A percentile compares a stretch with the other conserved stretches of the same genome.
Conservation (phyloP, 176 grass and related monocot genomes). For the Eleusine coracana region DNA sequence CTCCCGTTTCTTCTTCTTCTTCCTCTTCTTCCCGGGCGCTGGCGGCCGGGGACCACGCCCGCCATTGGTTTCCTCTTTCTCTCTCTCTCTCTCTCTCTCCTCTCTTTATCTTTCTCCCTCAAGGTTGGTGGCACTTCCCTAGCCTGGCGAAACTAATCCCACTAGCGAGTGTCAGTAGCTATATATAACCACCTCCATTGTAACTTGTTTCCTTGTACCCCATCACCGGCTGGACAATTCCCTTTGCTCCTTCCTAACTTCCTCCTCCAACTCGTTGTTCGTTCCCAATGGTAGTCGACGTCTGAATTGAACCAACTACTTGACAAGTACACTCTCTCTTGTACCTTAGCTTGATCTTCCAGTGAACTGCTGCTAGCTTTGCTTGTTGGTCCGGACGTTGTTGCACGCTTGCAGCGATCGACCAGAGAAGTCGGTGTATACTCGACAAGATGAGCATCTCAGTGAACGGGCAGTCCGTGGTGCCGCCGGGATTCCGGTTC, state of each 20-base stretch:
- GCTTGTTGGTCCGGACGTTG: too few relatives aligned
- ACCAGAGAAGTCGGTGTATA: too few relatives aligned
- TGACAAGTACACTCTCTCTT: slow-evolving; percentile 1
- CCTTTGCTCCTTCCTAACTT: background rate
- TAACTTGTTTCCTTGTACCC: slow-evolving; percentile 62
- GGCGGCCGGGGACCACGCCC: slow-evolving; percentile 13
- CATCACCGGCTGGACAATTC: slow-evolving; percentile 36
- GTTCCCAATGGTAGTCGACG: slow-evolving; percentile 25
- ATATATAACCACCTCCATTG: slow-evolving; percentile 75
- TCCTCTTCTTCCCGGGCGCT: background rate
- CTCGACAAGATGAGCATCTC: slow-evolving; percentile 67
- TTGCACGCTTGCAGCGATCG: too few relatives aligned
- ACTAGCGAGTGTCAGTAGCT: slow-evolving; percentile 54
- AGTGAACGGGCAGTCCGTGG: slow-evolving; percentile 81
- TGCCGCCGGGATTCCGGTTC: slow-evolving; percentile 94
- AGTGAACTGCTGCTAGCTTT: background rate
- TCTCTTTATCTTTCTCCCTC: slow-evolving; percentile 38
- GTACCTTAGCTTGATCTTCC: background rate
- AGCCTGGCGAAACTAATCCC: slow-evolving; percentile 71
- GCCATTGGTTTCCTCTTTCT: slow-evolving; percentile 22
- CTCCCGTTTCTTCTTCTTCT: background rate
- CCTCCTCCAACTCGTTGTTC: background rate
- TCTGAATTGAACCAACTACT: background rate
- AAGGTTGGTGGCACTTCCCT: slow-evolving; percentile 84
- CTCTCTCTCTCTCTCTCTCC: background rate